Conservation (phyloP, 345 rosid genomes). For the Arabis hirsuta region DNA sequence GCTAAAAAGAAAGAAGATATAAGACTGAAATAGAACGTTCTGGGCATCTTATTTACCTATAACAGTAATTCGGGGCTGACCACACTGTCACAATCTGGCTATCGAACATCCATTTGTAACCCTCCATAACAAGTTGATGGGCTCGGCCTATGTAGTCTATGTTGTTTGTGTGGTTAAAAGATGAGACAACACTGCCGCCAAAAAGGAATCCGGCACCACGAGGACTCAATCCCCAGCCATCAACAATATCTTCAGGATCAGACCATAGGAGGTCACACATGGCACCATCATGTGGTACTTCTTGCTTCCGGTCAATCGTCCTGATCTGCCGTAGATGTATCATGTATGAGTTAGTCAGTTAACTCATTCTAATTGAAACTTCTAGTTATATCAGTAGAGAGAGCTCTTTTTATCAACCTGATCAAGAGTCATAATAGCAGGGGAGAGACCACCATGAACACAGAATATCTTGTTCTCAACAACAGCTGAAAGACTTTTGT, state of each 20-base stretch:
- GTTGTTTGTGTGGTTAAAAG: constrained; percentile 85
- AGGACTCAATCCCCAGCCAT: constrained; percentile 98
- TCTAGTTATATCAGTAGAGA: constrained; percentile 13
- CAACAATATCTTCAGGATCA: constrained; percentile 97
- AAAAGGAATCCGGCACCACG: constrained; percentile 96
- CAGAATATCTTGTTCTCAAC: constrained; percentile 91
- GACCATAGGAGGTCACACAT: constrained; percentile 99
- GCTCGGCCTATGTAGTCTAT: constrained; percentile 92
- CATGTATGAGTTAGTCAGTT: constrained; percentile 11
- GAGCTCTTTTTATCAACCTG: constrained; percentile 58
- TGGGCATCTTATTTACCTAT: constrained; percentile 59
- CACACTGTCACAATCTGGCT: constrained; percentile 95
- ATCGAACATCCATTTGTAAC: constrained; percentile 97
- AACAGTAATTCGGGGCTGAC: constrained; percentile 99
- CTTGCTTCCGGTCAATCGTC: constrained; percentile 93
- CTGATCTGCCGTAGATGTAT: constrained; percentile 64
- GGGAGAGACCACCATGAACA: constrained; percentile 99
- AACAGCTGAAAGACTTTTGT: constrained; percentile 81
- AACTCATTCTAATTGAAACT: constrained; percentile 3
- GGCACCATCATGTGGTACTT: constrained; percentile 99
- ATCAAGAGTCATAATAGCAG: constrained; percentile 83
- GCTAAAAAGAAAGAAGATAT: background rate
- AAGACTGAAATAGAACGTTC: background rate
- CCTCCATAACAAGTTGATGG: constrained; percentile 99
- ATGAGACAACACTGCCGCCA: constrained; percentile 86